Evolutionary conservation across 768 basidiomycete species (phyloP).

Genomic region (Mycena capillaripes): DNA sequence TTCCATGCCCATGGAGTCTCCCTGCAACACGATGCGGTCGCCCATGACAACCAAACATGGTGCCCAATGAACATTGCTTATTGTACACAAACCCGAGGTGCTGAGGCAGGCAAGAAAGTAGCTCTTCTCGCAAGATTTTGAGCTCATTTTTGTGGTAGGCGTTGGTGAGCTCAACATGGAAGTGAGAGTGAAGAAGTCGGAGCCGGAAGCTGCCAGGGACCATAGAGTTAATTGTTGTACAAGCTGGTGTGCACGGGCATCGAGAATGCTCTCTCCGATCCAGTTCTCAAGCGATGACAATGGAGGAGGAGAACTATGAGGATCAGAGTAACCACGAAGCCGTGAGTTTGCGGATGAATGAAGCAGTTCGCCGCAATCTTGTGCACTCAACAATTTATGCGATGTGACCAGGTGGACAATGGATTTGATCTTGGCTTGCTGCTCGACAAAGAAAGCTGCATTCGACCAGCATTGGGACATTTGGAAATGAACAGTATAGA

Average conservation of each 20-base stretch:
- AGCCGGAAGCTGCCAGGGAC: neutral
- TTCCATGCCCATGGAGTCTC: neutral
- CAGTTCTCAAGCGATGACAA: slow-evolving; percentile 1
- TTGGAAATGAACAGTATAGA: too few relatives aligned
- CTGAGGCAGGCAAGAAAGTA: neutral
- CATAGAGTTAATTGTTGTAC: neutral
- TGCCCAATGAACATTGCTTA: neutral
- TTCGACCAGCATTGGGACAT: too few relatives aligned
- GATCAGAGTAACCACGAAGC: neutral
- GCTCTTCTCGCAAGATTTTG: neutral
- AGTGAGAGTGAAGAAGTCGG: too few relatives aligned
- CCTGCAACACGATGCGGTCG: neutral
- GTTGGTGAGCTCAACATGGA: neutral
- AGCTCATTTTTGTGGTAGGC: slow-evolving; percentile 1
- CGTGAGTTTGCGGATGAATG: neutral
- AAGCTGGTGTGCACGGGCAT: neutral
- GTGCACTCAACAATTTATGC: neutral
- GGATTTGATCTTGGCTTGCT: slow-evolving; percentile 1
- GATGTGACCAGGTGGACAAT: neutral
- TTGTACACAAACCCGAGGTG: neutral
- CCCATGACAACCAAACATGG: neutral
- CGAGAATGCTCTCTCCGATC: neutral
- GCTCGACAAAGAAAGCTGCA: neutral
- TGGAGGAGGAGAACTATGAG: neutral
- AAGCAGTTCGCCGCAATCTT: neutral